Conservation (phyloP, 345 rosid genomes). For the Euphorbia peplus region DNA sequence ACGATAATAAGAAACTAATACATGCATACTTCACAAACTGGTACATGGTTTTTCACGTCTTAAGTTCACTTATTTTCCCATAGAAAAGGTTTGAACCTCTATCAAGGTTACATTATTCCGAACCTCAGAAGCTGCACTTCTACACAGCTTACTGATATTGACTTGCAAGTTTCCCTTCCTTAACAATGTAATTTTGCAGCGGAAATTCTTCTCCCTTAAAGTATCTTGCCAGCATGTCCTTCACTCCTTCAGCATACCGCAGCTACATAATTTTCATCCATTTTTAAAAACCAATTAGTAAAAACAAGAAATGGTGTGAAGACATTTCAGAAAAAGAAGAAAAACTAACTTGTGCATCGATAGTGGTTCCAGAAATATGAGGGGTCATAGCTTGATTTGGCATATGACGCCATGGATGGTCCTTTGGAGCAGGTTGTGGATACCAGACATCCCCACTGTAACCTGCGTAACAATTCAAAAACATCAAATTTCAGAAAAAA, state of each 20-base stretch:
- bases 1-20: not conserved
- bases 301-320: not conserved
- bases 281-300: conserved; percentile 6
- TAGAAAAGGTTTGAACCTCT: not conserved
- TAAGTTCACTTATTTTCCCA: conserved; percentile 1
- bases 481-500: not conserved
- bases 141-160: conserved; percentile 55
- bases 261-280: conserved; percentile 40
- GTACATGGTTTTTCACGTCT: not conserved
- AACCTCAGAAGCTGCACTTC: not conserved
- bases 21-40: not conserved
- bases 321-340: not conserved
- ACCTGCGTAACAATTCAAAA: conserved; percentile 34
- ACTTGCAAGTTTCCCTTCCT: conserved; percentile 73
- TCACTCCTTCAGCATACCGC: conserved; percentile 82
- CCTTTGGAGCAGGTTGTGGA: conserved; percentile 95
- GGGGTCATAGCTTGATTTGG: conserved; percentile 99
- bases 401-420: conserved; percentile 99
- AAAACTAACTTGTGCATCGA: conserved; percentile 71
- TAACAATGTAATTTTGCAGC: conserved; percentile 71
- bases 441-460: conserved; percentile 96
- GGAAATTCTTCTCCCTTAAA: conserved; percentile 93
- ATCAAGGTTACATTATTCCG: not conserved
- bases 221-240: conserved; percentile 90
- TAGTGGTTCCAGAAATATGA: conserved; percentile 94